Evolutionary conservation across 768 basidiomycete species (phyloP), one percentile per base, ranked within the genome.

Genomic region (Xerocomellus intermedius): DNA sequence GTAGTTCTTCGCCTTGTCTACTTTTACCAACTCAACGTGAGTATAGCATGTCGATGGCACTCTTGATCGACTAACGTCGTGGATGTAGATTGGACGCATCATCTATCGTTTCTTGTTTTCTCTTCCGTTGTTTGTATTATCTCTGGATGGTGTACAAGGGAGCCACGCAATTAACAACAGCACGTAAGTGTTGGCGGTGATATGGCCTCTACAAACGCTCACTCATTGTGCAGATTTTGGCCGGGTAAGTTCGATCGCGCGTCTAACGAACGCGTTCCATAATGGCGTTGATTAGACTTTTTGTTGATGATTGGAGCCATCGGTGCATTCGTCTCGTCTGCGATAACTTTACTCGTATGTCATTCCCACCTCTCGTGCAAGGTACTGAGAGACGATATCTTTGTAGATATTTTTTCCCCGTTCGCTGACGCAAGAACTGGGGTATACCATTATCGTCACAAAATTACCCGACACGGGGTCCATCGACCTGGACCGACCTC

Each of bases 11-110:
- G 90, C 42, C 77, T 93, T 4, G 73, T 82, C 24, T 89, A 83
- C 4, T 93, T 91, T 65, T 89, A 86, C 66, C 80, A 88, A 54
- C 74, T 92, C 13, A 93, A 93, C 65, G 91, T 91, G 56, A 56
- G 89, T 64, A 5, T 5, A 44, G 63, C 37, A 19, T 45, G 21
- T 42, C 54, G 36, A 55, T 32, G 44, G 42, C 35, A 37, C 24
- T 28, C 2, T 47, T 36, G 43, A 47, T 22, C 10, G 16, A 12
- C 57, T 54, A 36, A 52, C 42, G 0, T 28, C 17, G 8, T 32
- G 24, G 41, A 32, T 33, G 1, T 53, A 91, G 89, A 75, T 81
- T 56, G 79, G 83, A 30, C 84, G 91, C 24, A 82, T 93, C 43
- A 69, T 84, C 19, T 92, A 92, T 64, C 81, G 91, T 16, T 89